phyloP scores from a whole-genome alignment of 805 yeast species.

The Jamesozyma gamospora region DNA sequence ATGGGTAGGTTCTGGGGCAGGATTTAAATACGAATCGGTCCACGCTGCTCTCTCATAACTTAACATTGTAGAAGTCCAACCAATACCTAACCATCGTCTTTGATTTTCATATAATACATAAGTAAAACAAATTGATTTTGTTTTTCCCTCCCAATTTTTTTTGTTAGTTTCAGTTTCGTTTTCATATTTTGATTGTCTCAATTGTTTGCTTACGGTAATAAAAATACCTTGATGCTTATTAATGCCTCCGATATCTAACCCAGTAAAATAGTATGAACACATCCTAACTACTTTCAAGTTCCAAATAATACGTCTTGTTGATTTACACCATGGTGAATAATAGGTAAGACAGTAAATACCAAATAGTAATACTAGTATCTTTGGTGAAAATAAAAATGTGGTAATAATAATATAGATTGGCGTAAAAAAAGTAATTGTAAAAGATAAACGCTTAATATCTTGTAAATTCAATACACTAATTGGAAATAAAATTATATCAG shows the following conservation, averaged over 20 bases:
- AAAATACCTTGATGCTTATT: constrained; percentile 34
- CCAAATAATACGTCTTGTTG: constrained; percentile 76
- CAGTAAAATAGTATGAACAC: constrained; percentile 71
- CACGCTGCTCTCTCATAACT: constrained; percentile 92
- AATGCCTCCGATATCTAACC: constrained; percentile 59
- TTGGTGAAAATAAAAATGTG: constrained; percentile 57
- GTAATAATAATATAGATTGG: constrained; percentile 71
- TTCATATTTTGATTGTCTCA: constrained; percentile 19
- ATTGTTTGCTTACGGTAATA: constrained; percentile 33
- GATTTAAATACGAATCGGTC: constrained; percentile 94
- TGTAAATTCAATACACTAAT: constrained; percentile 62
- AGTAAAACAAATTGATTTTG: constrained; percentile 62
- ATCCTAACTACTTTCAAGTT: constrained; percentile 58
- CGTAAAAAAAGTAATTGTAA: constrained; percentile 76
- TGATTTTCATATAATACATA: constrained; percentile 91
- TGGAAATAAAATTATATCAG: constrained; percentile 69
- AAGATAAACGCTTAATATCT: constrained; percentile 69
- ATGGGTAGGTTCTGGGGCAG: constrained; percentile 62
- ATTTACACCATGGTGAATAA: constrained; percentile 73
- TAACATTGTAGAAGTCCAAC: constrained; percentile 89
- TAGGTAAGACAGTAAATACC: constrained; percentile 62
- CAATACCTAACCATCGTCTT: constrained; percentile 94
- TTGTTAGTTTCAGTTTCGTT: constrained; percentile 12
- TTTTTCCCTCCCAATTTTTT: neutral
- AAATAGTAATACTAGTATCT: constrained; percentile 45